These are phyloP conservation scores for Orbilia brochopaga DNA, from an alignment of 2,329 filamentous ascomycete species.

Conservation along the genomic window DNA sequence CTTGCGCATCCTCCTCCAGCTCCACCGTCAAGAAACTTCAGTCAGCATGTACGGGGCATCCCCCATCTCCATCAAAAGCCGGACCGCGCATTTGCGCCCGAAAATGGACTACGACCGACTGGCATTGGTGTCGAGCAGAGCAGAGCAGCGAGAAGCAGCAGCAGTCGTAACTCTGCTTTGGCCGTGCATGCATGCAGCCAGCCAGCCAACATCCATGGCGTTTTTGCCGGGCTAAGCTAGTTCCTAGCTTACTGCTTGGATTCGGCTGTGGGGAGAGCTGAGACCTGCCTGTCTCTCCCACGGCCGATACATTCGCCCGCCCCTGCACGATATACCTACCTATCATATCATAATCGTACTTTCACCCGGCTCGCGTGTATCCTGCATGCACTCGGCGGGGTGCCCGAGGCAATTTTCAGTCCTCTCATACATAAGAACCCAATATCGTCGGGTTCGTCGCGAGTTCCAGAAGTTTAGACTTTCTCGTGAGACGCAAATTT, in stretches of 20 bases:
- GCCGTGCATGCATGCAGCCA: conserved; percentile 21
- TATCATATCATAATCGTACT: conserved; percentile 51
- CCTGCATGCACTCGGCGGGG: conserved; percentile 21
- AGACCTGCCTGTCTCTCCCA: conserved; percentile 20
- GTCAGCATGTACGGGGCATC: background rate
- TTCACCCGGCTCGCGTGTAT: conserved; percentile 24
- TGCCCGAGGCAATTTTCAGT: conserved; percentile 49
- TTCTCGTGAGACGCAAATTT: conserved; percentile 14
- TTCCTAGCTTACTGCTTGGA: conserved; percentile 16
- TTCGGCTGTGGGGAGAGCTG: conserved; percentile 28
- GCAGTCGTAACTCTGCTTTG: background rate
- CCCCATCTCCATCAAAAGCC: conserved; percentile 29
- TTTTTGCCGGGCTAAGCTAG: conserved; percentile 3
- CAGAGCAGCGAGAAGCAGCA: background rate
- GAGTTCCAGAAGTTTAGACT: conserved; percentile 14
- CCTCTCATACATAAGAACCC: conserved; percentile 7
- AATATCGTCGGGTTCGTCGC: conserved; percentile 4
- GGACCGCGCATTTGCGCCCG: conserved; percentile 45
- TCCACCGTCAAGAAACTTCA: background rate
- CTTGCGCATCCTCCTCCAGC: conserved; percentile 12
- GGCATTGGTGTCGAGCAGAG: conserved; percentile 6
- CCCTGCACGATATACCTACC: conserved; percentile 14
- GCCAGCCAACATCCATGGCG: conserved; percentile 20
- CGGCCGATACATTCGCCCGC: background rate
- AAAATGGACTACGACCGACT: conserved; percentile 43